A percentile compares a stretch with the other conserved stretches of the same genome.
phyloP scores from a whole-genome alignment of 23 red algal species.

The Gracilariopsis chorda region DNA sequence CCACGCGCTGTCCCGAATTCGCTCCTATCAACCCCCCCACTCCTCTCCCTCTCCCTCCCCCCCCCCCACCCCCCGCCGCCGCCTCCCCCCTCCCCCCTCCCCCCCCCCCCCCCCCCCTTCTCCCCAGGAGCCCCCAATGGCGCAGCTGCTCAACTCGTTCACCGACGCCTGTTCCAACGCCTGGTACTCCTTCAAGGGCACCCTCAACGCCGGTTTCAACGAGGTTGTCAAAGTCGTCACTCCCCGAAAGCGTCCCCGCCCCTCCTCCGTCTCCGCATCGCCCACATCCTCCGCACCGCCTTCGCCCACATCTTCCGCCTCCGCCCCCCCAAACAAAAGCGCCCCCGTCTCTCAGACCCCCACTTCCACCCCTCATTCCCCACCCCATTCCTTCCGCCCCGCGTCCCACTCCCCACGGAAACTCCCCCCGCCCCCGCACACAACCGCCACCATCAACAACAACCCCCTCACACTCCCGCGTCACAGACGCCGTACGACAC shows the following conservation, averaged over 20 bases:
- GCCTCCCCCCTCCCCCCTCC: background rate
- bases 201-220: background rate
- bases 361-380: background rate
- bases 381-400: conserved; percentile 3
- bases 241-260: background rate
- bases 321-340: background rate
- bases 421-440: conserved; percentile 16
- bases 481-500: background rate
- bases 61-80: background rate
- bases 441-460: background rate
- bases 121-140: conserved; percentile 5
- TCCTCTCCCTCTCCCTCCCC: background rate
- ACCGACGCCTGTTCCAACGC: background rate
- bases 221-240: background rate
- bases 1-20: background rate
- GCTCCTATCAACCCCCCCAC: background rate
- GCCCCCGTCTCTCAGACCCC: background rate
- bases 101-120: background rate
- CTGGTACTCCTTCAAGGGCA: background rate
- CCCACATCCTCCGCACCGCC: background rate
- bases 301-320: background rate
- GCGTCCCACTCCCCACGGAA: background rate
- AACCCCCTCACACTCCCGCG: background rate
- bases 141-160: background rate
- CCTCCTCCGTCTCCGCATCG: background rate